Evolutionary conservation across 2,329 filamentous ascomycete species (phyloP).

Genomic region (Penicillium sp.): DNA sequence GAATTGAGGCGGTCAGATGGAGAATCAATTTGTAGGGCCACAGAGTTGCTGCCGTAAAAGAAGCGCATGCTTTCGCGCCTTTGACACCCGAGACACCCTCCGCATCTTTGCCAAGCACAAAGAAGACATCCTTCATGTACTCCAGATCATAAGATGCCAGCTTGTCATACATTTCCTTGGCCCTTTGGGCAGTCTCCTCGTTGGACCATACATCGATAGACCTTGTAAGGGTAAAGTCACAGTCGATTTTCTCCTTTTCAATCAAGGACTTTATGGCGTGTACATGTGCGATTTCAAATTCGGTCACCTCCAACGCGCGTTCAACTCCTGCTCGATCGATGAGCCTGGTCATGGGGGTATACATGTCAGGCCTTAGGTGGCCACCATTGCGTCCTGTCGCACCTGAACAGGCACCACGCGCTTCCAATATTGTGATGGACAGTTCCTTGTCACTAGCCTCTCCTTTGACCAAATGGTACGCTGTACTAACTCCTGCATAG

Average conservation of each 20-base stretch:
- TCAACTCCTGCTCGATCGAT: slow-evolving; percentile 34
- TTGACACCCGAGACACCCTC: slow-evolving; percentile 41
- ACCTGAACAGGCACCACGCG: slow-evolving; percentile 42
- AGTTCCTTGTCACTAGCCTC: slow-evolving; percentile 15
- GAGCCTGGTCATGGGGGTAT: slow-evolving; percentile 38
- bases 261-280: slow-evolving; percentile 41
- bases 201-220: slow-evolving; percentile 43
- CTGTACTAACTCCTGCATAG: slow-evolving; percentile 45
- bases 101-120: slow-evolving; percentile 25
- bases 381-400: slow-evolving; percentile 48
- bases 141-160: slow-evolving; percentile 28
- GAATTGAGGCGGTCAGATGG: slow-evolving; percentile 59
- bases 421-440: slow-evolving; percentile 41
- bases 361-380: slow-evolving; percentile 44
- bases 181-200: slow-evolving; percentile 29
- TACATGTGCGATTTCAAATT: slow-evolving; percentile 44
- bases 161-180: slow-evolving; percentile 26
- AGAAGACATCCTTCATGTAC: slow-evolving; percentile 33
- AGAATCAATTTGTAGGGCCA: slow-evolving; percentile 78
- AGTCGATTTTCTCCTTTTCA: slow-evolving; percentile 44
- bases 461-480: slow-evolving; percentile 40
- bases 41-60: slow-evolving; percentile 35
- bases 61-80: slow-evolving; percentile 37
- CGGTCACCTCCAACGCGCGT: slow-evolving; percentile 35
- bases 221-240: slow-evolving; percentile 43